Conservation (phyloP, 2,329 filamentous ascomycete species). For the Monosporascus sp. region DNA sequence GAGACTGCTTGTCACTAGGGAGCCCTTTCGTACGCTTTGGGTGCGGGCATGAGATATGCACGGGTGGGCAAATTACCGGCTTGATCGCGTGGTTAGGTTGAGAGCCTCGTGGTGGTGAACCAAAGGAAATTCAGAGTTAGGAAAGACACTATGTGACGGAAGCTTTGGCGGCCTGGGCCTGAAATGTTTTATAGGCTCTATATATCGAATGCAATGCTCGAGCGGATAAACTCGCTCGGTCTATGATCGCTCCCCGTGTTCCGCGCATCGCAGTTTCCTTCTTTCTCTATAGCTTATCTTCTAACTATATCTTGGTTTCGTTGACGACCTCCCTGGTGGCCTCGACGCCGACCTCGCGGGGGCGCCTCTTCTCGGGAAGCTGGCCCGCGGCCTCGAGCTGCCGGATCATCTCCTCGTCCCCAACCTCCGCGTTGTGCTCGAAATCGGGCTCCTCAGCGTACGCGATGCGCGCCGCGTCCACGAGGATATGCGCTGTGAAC, state of each 20-base stretch:
- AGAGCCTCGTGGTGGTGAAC: no score
- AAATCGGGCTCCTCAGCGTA: constrained; percentile 82
- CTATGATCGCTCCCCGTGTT: background rate
- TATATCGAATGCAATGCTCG: background rate
- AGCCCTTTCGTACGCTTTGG: no score
- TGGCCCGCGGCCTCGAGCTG: constrained; percentile 39
- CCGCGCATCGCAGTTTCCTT: background rate
- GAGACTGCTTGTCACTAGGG: constrained; percentile 83
- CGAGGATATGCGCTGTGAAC: constrained; percentile 86
- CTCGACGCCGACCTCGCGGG: constrained; percentile 25
- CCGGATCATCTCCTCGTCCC: constrained; percentile 48
- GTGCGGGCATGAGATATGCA: no score
- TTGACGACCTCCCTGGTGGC: constrained; percentile 30
- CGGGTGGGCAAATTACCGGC: no score
- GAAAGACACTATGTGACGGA: background rate
- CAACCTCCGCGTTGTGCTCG: constrained; percentile 56
- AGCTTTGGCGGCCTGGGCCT: background rate
- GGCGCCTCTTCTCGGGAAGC: constrained; percentile 40
- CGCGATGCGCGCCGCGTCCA: constrained; percentile 80
- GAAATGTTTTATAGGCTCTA: background rate
- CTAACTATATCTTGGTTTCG: constrained; percentile 36
- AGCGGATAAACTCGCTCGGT: background rate
- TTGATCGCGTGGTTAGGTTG: no score
- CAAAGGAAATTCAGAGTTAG: no score
- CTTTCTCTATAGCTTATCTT: constrained; percentile 5